Base-by-base conservation (phyloP, 2,329 filamentous ascomycete genomes). In the Acarospora socialis region DNA sequence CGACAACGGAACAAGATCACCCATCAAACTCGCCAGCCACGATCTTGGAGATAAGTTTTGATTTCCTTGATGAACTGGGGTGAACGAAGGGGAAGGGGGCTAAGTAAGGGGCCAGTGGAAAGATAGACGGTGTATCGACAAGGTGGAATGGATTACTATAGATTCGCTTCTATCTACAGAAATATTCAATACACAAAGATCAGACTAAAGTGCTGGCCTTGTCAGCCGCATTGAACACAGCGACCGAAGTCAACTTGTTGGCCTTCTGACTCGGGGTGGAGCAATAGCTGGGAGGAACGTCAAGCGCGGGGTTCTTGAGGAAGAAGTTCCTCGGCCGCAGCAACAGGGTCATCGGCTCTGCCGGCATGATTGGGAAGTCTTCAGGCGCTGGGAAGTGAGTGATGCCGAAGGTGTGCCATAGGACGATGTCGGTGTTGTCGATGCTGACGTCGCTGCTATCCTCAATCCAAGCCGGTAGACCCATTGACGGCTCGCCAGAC, bases 361-460 rank as follows among this genome's bases (percentile, higher is more conserved):
- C 79, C 0, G 83, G 83, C 84, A 93, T 93, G 45, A 93, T 66
- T 18, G 86, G 86, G 61, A 82, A 93, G 55, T 93, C 86, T 51
- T 94, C 86, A 0, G 84, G 83, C 0, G 80, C 63, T 0, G 86
- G 84, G 62, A 93, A 87, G 52, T 93, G 86, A 1, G 79, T 87
- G 21, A 93, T 65, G 21, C 86, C 86, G 48, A 93, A 94, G 0
- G 83, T 92, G 58, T 93, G 84, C 84, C 84, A 94, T 10, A 93
- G 68, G 1, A 94, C 84, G 18, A 93, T 60, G 51, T 94, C 81
- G 1, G 75, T 81, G 61, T 93, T 79, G 34, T 79, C 80, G 43
- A 92, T 74, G 16, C 62, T 68, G 35, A 69, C 72, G 27, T 59
- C 60, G 8, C 79, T 74, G 38, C 83, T 71, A 15, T 72, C 73